Conservation (phyloP, 2,329 filamentous ascomycete species). For the Exophiala aquamarina region DNA sequence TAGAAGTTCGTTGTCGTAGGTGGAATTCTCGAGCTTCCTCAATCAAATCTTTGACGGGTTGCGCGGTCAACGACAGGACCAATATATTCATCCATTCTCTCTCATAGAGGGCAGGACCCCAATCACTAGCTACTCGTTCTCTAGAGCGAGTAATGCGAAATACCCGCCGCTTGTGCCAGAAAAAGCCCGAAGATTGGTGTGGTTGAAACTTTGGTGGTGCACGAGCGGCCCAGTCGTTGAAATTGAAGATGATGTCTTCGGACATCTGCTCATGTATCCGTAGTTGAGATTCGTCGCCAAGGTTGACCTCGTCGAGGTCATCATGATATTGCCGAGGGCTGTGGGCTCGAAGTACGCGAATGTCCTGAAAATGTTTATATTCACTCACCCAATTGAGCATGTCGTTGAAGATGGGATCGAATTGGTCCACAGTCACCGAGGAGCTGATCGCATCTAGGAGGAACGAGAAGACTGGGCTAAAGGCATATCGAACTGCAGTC, state of each 20-base stretch:
- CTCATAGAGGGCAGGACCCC: conserved; percentile 29
- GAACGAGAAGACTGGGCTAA: conserved; percentile 30
- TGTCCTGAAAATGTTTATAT: conserved; percentile 53
- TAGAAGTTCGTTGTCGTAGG: conserved; percentile 41
- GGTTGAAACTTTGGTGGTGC: conserved; percentile 52
- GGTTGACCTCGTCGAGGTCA: conserved; percentile 33
- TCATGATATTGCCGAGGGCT: conserved; percentile 44
- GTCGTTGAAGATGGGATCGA: conserved; percentile 60
- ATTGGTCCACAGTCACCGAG: conserved; percentile 52
- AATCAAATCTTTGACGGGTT: conserved; percentile 50
- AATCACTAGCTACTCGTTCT: conserved; percentile 30
- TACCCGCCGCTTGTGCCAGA: conserved; percentile 44
- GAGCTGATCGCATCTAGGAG: conserved; percentile 43
- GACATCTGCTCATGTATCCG: conserved; percentile 30
- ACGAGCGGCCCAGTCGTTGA: conserved; percentile 48
- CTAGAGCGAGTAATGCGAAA: conserved; percentile 43
- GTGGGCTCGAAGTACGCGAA: conserved; percentile 56
- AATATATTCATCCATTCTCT: conserved; percentile 46
- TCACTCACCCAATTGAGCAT: conserved; percentile 60
- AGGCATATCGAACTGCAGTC: conserved; percentile 40
- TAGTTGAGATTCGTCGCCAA: conserved; percentile 31
- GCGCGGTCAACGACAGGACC: conserved; percentile 48
- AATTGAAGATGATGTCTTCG: conserved; percentile 48
- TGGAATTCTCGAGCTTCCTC: conserved; percentile 46
- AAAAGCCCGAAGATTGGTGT: conserved; percentile 46